Percentiles rank a stretch among this genome's conserved stretches.
These are phyloP conservation scores for Sporisorium scitamineum DNA, from an alignment of 1,284 basidiomycete genomes.

Conservation along the genomic window DNA sequence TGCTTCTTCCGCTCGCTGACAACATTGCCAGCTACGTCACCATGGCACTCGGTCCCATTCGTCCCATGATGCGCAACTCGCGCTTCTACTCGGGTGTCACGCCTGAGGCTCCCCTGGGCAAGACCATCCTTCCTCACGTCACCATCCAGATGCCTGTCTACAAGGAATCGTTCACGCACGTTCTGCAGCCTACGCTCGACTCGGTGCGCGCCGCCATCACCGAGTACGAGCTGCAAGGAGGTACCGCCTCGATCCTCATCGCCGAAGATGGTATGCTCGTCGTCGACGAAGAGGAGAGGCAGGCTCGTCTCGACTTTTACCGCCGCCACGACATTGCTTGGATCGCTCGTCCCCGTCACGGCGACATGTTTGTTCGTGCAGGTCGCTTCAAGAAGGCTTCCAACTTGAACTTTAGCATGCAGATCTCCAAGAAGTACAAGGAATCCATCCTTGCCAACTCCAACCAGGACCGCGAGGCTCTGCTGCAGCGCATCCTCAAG, in stretches of 20 bases:
- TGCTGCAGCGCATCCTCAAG: slow-evolving; percentile 31
- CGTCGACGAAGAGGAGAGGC: slow-evolving; percentile 76
- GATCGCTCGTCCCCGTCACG: slow-evolving; percentile 82
- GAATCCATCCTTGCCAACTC: slow-evolving; percentile 73
- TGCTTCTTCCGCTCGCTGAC: slow-evolving; percentile 73
- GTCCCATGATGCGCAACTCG: slow-evolving; percentile 73
- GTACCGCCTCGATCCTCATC: slow-evolving; percentile 80
- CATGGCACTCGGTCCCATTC: slow-evolving; percentile 72
- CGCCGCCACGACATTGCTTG: slow-evolving; percentile 82
- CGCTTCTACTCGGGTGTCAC: slow-evolving; percentile 71
- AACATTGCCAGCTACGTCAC: slow-evolving; percentile 72
- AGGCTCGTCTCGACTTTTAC: slow-evolving; percentile 79
- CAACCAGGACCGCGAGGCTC: slow-evolving; percentile 18
- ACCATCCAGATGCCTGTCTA: slow-evolving; percentile 84
- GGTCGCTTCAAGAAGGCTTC: slow-evolving; percentile 90
- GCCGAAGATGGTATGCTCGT: slow-evolving; percentile 82
- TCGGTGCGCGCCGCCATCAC: slow-evolving; percentile 87
- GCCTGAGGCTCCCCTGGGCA: slow-evolving; percentile 49
- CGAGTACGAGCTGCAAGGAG: slow-evolving; percentile 84
- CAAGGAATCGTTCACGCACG: slow-evolving; percentile 73
- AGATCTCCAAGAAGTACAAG: slow-evolving; percentile 80
- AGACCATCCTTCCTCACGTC: slow-evolving; percentile 75
- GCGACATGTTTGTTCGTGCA: slow-evolving; percentile 79
- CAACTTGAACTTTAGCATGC: slow-evolving; percentile 87
- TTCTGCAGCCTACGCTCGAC: slow-evolving; percentile 77